These are phyloP conservation scores for Scedosporium apiospermum DNA, from an alignment of 2,329 filamentous ascomycete species.

Conservation along the genomic window DNA sequence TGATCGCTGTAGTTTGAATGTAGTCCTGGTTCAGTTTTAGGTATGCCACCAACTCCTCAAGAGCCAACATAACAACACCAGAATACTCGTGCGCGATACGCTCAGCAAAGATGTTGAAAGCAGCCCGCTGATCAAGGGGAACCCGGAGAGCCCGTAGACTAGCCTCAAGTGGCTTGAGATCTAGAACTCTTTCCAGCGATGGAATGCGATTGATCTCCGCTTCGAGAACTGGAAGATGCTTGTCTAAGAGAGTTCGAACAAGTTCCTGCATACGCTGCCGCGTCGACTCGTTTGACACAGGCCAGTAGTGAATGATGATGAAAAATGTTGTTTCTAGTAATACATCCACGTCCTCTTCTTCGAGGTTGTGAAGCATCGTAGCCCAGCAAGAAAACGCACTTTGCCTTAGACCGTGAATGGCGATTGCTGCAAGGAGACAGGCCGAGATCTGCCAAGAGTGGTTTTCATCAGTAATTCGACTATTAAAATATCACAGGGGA, in stretches of 20 bases:
- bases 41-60: slow-evolving; percentile 67
- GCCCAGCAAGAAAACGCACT: slow-evolving; percentile 79
- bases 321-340: slow-evolving; percentile 86
- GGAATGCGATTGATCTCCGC: slow-evolving; percentile 68
- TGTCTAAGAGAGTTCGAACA: slow-evolving; percentile 55
- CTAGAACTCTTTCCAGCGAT: slow-evolving; percentile 60
- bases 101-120: slow-evolving; percentile 54
- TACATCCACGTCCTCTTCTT: slow-evolving; percentile 67
- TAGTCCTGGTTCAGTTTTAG: slow-evolving; percentile 65
- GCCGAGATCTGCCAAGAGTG: slow-evolving; percentile 60
- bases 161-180: slow-evolving; percentile 57
- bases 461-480: background rate
- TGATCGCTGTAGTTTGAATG: slow-evolving; percentile 68
- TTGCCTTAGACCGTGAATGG: slow-evolving; percentile 64
- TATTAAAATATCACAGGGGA: background rate
- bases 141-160: slow-evolving; percentile 56
- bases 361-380: slow-evolving; percentile 63
- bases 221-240: slow-evolving; percentile 50
- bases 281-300: slow-evolving; percentile 49
- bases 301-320: slow-evolving; percentile 76
- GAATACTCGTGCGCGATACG: slow-evolving; percentile 76
- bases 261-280: slow-evolving; percentile 51
- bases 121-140: slow-evolving; percentile 44
- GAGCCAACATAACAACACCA: slow-evolving; percentile 72
- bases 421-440: slow-evolving; percentile 78